These are phyloP conservation scores for Kwoniella shivajii DNA, from an alignment of 1,284 basidiomycete species.

Conservation along the genomic window DNA sequence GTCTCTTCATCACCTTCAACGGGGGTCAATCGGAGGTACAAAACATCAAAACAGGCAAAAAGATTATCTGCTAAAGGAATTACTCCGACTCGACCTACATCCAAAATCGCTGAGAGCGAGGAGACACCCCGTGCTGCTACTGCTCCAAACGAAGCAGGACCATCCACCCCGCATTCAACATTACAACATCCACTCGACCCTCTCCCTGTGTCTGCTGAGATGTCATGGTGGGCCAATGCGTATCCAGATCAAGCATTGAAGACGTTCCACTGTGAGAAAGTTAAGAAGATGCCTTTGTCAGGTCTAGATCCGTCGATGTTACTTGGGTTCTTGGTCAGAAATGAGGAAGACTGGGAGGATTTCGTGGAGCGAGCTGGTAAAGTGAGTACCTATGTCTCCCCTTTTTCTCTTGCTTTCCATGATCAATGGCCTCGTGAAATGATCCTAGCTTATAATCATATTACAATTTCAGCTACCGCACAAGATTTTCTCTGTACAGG, in stretches of 20 bases:
- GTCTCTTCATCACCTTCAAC: slow-evolving; percentile 13
- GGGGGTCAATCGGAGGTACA: not conserved
- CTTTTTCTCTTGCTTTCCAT: too few species aligned
- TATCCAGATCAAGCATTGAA: slow-evolving; percentile 69
- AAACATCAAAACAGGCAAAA: slow-evolving; percentile 4
- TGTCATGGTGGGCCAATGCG: slow-evolving; percentile 65
- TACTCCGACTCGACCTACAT: slow-evolving; percentile 2
- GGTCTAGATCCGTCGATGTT: slow-evolving; percentile 97
- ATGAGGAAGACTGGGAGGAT: slow-evolving; percentile 82
- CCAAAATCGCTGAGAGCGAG: not conserved
- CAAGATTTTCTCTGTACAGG: slow-evolving; percentile 77
- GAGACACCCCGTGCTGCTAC: not conserved
- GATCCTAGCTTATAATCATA: too few species aligned
- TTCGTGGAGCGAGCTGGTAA: slow-evolving; percentile 69
- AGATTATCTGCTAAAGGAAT: slow-evolving; percentile 3
- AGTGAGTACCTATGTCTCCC: too few species aligned
- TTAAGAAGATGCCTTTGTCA: slow-evolving; percentile 87
- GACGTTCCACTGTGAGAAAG: slow-evolving; percentile 91
- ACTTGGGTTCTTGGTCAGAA: slow-evolving; percentile 82
- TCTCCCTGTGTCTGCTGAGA: slow-evolving; percentile 40
- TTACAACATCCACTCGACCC: slow-evolving; percentile 2
- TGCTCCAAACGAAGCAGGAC: not conserved
- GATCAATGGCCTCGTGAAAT: too few species aligned
- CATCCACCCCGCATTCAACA: not conserved
- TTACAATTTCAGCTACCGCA: slow-evolving; percentile 67